phyloP scores from a whole-genome alignment of 2,329 filamentous ascomycete genomes.

The Epichloe brachyelytri region DNA sequence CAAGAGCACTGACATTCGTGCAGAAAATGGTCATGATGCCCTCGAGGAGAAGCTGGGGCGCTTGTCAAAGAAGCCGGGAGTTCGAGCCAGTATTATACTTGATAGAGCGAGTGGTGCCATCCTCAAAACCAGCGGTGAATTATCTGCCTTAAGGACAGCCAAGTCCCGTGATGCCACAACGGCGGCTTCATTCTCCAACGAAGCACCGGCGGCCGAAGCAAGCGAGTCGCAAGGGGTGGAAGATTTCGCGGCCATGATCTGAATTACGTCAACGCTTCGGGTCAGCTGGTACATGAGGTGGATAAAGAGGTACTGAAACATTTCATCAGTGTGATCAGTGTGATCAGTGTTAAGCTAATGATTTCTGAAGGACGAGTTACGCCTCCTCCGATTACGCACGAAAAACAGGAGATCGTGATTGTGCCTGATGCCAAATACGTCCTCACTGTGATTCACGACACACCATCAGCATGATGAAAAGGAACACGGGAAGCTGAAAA shows the following conservation, averaged over 20 bases:
- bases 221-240: constrained; percentile 48
- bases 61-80: constrained; percentile 64
- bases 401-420: constrained; percentile 77
- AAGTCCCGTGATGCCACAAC: constrained; percentile 23
- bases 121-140: constrained; percentile 59
- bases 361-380: constrained; percentile 53
- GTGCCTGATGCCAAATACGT: constrained; percentile 71
- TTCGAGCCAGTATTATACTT: constrained; percentile 65
- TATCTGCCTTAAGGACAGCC: constrained; percentile 38
- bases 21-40: constrained; percentile 41
- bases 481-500: background rate
- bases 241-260: constrained; percentile 64
- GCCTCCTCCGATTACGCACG: constrained; percentile 63
- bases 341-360: constrained; percentile 13
- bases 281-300: constrained; percentile 56
- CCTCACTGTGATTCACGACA: constrained; percentile 69
- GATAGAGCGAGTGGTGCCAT: constrained; percentile 61
- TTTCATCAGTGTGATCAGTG: background rate
- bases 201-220: constrained; percentile 28
- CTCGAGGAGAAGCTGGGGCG: constrained; percentile 54
- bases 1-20: constrained; percentile 4
- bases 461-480: constrained; percentile 46
- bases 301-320: constrained; percentile 48
- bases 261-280: constrained; percentile 59
- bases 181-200: constrained; percentile 32